phyloP scores from a whole-genome alignment of 2,329 filamentous ascomycete genomes.

The Chaetothyriales sp. region DNA sequence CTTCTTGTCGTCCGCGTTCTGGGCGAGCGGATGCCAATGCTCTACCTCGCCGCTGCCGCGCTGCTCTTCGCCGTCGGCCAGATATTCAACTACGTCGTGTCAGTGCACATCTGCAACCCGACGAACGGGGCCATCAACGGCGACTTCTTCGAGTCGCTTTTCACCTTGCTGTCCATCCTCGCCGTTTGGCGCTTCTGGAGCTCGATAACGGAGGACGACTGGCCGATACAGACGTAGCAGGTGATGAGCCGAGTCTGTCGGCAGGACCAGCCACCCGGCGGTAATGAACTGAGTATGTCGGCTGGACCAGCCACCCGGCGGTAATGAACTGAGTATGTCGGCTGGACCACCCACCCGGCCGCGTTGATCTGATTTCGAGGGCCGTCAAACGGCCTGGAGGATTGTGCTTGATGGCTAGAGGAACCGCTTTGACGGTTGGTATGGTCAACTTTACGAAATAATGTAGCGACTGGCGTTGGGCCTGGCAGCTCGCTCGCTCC shows the following conservation, averaged over 20 bases:
- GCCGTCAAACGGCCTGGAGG: neutral
- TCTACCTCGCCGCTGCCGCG: slow-evolving; percentile 61
- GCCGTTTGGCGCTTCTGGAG: slow-evolving; percentile 94
- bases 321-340: neutral
- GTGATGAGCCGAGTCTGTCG: neutral
- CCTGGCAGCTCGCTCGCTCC: neutral
- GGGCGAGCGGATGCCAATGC: slow-evolving; percentile 81
- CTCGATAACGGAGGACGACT: slow-evolving; percentile 97
- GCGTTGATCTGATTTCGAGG: neutral
- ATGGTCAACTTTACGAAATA: neutral
- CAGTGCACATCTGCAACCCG: slow-evolving; percentile 75
- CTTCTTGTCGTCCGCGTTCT: slow-evolving; percentile 75
- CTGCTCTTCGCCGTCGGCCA: slow-evolving; percentile 84
- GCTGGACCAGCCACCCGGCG: neutral
- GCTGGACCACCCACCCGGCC: neutral
- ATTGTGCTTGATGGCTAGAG: neutral
- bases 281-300: neutral
- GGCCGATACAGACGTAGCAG: slow-evolving; percentile 44
- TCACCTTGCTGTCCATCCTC: slow-evolving; percentile 72
- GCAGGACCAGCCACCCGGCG: neutral
- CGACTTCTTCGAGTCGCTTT: slow-evolving; percentile 80
- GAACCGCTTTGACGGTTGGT: neutral
- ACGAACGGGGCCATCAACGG: slow-evolving; percentile 81
- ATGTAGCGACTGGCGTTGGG: slow-evolving; percentile 1
- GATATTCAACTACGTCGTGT: slow-evolving; percentile 91